Conservation (phyloP, 2,329 filamentous ascomycete species). For the Colletotrichum sp. region DNA sequence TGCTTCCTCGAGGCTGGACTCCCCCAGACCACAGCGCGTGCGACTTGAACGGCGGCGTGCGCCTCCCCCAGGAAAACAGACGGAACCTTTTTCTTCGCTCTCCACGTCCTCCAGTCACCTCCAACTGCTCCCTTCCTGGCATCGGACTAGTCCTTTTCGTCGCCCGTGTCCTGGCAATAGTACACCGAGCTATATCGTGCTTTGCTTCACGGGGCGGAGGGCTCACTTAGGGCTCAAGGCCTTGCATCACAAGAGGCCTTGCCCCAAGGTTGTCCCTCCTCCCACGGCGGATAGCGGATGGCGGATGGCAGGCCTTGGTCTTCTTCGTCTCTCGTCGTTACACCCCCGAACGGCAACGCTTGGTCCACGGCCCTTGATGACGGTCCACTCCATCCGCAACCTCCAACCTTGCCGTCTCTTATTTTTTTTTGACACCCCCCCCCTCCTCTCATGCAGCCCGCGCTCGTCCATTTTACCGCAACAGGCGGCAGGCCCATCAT, state of each 20-base stretch:
- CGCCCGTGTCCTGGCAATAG: background rate
- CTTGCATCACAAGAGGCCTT: background rate
- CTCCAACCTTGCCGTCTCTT: constrained; percentile 19
- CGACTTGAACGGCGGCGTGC: constrained; percentile 8
- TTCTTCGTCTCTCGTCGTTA: background rate
- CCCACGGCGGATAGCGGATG: background rate
- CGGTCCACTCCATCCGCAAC: constrained; percentile 20
- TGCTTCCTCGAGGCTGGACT: constrained; percentile 6
- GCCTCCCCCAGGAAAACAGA: background rate
- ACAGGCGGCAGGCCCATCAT: constrained; percentile 29
- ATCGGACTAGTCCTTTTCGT: background rate
- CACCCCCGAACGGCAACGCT: constrained; percentile 9
- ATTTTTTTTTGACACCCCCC: constrained; percentile 4
- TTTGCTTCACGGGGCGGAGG: background rate
- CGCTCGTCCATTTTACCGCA: constrained; percentile 37
- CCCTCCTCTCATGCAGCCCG: constrained; percentile 17
- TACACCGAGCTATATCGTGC: background rate
- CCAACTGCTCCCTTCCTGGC: background rate
- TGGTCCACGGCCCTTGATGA: constrained; percentile 3
- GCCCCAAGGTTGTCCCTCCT: background rate
- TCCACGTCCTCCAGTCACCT: background rate
- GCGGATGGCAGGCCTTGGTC: background rate
- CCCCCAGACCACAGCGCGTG: constrained; percentile 2
- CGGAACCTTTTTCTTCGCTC: background rate
- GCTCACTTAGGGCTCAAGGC: background rate